Evolutionary conservation across 2,329 filamentous ascomycete species (phyloP), one percentile per base, ranked within the genome.

Genomic region (Fusarium sp.): DNA sequence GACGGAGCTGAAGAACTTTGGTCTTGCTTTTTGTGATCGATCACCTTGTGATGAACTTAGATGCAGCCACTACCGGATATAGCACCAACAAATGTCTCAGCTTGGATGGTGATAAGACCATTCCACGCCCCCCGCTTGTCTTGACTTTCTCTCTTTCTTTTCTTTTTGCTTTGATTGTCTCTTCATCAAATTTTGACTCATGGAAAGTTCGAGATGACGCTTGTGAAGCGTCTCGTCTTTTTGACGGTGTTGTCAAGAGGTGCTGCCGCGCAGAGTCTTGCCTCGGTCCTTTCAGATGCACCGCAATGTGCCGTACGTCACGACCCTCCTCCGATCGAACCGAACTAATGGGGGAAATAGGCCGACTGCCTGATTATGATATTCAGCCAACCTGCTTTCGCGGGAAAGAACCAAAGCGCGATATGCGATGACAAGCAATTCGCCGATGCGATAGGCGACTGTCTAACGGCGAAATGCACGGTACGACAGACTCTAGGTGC

Each of bases 341-440:
- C 1, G 11, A 27, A 27, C 27, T 27, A 11, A 27, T 27, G 10
- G 27, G 27, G 25, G 27, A 0, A 1, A 11, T 3, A 66, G 63
- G 18, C 30, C 11, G 37, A 60, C 0, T 66, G 63, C 0, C 3
- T 61, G 3, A n/a, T 53, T 7, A 14, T 21, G 4, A 8, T 66
- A 4, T 21, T 66, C 1, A 42, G 42, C 23, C 7, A 32, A 12
- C 4, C 30, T 18, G 27, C 40, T 5, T 66, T 55, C n/a, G 47
- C 20, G 0, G 55, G 32, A 2, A 25, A 45, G 30, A 30, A 42
- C 3, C 63, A 66, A 9, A 30, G 25, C 7, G 13, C 21, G 1
- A 43, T 66, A 8, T 66, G 63, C 2, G 3, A 6, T 1, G 49
- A 48, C 37, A 54, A 55, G 16, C 23, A 32, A 2, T 66, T 66